phyloP scores from a whole-genome alignment of 331 rosid genomes.

The Rhamnella rubrinervis region DNA sequence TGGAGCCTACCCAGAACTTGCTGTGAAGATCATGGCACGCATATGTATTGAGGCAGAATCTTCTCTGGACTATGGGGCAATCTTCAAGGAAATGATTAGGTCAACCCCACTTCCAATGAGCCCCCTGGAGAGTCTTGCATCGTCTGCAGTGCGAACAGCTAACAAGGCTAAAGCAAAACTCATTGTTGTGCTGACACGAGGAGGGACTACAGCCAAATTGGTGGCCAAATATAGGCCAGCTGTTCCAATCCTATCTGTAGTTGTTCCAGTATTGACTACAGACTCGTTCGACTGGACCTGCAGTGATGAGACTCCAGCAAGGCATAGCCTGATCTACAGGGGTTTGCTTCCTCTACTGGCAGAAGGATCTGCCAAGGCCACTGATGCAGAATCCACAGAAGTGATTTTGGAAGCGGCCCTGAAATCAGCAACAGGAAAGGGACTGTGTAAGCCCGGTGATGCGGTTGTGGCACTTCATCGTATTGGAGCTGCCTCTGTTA shows the following conservation, averaged over 20 bases:
- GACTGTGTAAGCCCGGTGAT: constrained; percentile 77
- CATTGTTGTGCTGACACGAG: constrained; percentile 90
- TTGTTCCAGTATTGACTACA: constrained; percentile 86
- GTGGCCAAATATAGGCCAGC: constrained; percentile 97
- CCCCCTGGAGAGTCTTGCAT: constrained; percentile 97
- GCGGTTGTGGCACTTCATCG: constrained; percentile 94
- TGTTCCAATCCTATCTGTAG: constrained; percentile 90
- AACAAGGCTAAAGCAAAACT: constrained; percentile 95
- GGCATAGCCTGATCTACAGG: constrained; percentile 93
- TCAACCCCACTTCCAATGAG: constrained; percentile 97
- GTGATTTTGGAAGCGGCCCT: constrained; percentile 90
- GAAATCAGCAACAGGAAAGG: constrained; percentile 68
- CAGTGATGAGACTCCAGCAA: constrained; percentile 92
- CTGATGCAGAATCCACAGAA: constrained; percentile 96
- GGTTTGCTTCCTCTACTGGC: constrained; percentile 90
- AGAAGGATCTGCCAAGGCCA: constrained; percentile 96
- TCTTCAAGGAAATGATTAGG: constrained; percentile 95
- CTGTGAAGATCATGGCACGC: constrained; percentile 85
- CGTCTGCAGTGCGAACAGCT: constrained; percentile 94
- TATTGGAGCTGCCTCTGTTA: constrained; percentile 82
- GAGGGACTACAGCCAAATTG: constrained; percentile 87
- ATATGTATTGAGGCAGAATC: constrained; percentile 95
- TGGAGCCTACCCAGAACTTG: constrained; percentile 82
- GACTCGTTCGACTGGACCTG: constrained; percentile 93
- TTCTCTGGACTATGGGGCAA: constrained; percentile 80